Conservation (phyloP, 2,329 filamentous ascomycete species). For the Phialophora chinensis region DNA sequence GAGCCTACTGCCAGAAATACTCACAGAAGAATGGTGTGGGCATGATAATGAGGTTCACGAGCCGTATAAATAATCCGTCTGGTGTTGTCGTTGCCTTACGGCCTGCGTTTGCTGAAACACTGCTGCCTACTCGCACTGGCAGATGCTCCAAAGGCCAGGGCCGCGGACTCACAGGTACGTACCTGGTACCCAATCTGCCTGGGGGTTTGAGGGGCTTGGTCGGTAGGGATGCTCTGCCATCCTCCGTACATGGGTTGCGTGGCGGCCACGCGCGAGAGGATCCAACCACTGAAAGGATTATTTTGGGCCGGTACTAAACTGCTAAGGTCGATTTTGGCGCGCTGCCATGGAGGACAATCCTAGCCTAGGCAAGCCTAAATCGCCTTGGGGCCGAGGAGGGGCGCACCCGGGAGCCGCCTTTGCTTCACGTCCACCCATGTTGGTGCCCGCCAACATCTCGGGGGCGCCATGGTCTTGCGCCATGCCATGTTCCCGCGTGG, state of each 20-base stretch:
- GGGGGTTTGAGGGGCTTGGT: not conserved
- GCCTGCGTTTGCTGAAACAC: not conserved
- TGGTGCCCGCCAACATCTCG: conserved; percentile 9
- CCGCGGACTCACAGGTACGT: not conserved
- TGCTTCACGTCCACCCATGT: not conserved
- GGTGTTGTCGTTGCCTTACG: not conserved
- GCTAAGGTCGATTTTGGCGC: conserved; percentile 3
- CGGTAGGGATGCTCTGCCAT: not conserved
- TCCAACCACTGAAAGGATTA: conserved; percentile 4
- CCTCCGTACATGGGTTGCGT: conserved; percentile 2
- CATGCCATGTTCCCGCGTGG: conserved; percentile 18
- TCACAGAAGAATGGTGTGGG: not conserved
- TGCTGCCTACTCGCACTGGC: not conserved
- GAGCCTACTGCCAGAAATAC: not conserved
- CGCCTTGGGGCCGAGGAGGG: not conserved
- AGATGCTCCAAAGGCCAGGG: not conserved
- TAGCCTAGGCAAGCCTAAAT: conserved; percentile 1
- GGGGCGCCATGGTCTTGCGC: conserved; percentile 13
- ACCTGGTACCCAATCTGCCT: not conserved
- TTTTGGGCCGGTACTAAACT: conserved; percentile 5
- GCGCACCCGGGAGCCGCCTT: not conserved
- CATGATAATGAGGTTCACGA: not conserved
- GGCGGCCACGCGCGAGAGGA: conserved; percentile 20
- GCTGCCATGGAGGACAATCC: not conserved
- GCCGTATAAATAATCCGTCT: no score